Evolutionary conservation across 768 basidiomycete genomes (phyloP).

Genomic region (Serendipita sp.): DNA sequence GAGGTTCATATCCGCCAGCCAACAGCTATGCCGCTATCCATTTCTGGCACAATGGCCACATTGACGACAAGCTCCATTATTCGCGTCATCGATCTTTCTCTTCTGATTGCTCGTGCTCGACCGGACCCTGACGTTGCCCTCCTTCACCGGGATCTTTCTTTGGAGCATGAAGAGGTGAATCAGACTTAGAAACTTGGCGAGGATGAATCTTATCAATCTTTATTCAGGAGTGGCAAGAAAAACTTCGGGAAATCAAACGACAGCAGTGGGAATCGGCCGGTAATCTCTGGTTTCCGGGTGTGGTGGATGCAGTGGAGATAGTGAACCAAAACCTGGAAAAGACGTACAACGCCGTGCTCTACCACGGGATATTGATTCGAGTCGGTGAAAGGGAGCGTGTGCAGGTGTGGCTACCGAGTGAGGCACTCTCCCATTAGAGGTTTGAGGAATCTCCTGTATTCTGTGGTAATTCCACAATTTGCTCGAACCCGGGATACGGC

Average conservation of each 20-base stretch:
- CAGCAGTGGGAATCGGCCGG: neutral
- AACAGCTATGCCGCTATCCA: neutral
- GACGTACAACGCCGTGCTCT: neutral
- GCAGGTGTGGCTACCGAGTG: neutral
- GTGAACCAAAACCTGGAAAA: neutral
- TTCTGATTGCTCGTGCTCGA: neutral
- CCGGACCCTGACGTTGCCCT: neutral
- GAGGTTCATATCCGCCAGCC: neutral
- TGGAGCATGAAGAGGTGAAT: no score
- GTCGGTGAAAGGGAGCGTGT: neutral
- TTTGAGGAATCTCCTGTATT: no score
- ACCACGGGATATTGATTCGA: neutral
- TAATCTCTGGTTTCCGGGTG: neutral
- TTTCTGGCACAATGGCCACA: neutral
- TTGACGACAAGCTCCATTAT: neutral
- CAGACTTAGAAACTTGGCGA: no score
- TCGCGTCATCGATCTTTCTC: neutral
- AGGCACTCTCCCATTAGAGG: no score
- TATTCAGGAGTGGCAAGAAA: neutral
- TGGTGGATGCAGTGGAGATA: neutral
- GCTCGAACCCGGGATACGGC: constrained; percentile 56
- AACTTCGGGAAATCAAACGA: neutral
- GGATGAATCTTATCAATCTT: neutral
- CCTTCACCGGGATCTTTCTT: no score
- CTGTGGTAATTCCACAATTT: constrained; percentile 63